Percentiles rank a stretch among this genome's conserved stretches.
These are phyloP conservation scores for Beauveria sp. DNA, from an alignment of 2,329 filamentous ascomycete genomes.

Conservation along the genomic window DNA sequence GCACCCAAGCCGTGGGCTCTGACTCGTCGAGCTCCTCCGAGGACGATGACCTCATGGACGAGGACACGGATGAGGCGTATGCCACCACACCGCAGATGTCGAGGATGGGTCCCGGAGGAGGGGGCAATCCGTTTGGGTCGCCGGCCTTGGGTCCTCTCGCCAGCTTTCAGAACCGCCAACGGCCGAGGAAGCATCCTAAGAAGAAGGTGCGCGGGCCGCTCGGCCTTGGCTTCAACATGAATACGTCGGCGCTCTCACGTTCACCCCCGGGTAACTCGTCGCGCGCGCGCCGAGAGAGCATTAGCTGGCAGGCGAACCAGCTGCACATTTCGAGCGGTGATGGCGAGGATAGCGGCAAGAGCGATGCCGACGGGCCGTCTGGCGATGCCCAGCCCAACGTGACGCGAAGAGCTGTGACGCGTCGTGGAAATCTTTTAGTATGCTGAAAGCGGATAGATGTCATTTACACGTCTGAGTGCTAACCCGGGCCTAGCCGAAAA, in stretches of 20 bases:
- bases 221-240: slow-evolving; percentile 42
- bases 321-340: slow-evolving; percentile 73
- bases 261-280: slow-evolving; percentile 58
- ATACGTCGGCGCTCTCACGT: slow-evolving; percentile 47
- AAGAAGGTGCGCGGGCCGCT: slow-evolving; percentile 43
- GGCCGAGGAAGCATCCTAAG: slow-evolving; percentile 60
- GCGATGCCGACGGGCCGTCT: slow-evolving; percentile 40
- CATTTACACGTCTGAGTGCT: neutral
- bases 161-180: slow-evolving; percentile 73
- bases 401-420: slow-evolving; percentile 73
- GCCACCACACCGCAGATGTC: slow-evolving; percentile 73
- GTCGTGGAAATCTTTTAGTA: slow-evolving; percentile 83
- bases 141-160: slow-evolving; percentile 49
- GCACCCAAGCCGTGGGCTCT: slow-evolving; percentile 63
- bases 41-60: slow-evolving; percentile 63
- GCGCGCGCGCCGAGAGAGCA: slow-evolving; percentile 69
- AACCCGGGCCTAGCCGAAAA: slow-evolving; percentile 63
- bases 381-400: slow-evolving; percentile 62
- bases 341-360: slow-evolving; percentile 55
- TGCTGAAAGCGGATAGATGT: slow-evolving; percentile 23
- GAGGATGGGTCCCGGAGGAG: neutral
- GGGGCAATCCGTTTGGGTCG: slow-evolving; percentile 10
- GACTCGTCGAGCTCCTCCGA: slow-evolving; percentile 71
- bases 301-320: slow-evolving; percentile 85
- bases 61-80: slow-evolving; percentile 72